A percentile compares a stretch with the other conserved stretches of the same genome.
Evolutionary conservation across 164 flowering plant species (phyloP).

Genomic region (Vitis amurensis): DNA sequence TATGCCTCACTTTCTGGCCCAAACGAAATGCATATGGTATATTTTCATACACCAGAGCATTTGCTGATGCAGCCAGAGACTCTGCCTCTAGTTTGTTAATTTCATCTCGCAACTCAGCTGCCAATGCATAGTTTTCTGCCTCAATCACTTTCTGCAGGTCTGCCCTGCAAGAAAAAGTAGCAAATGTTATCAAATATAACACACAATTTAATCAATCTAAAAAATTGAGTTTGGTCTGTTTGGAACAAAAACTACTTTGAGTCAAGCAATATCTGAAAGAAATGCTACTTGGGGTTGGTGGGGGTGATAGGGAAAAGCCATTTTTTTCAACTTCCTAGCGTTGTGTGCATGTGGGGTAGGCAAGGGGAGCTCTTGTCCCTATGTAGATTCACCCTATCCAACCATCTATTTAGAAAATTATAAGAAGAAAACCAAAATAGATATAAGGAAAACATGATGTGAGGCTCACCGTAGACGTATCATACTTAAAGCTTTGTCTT

Average conservation of each 20-base stretch:
- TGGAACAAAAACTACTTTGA: neutral
- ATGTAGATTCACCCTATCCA: no score
- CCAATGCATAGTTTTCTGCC: constrained; percentile 74
- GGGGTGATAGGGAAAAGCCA: no score
- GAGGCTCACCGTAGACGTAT: constrained; percentile 72
- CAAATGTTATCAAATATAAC: constrained; percentile 3
- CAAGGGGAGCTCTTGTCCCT: no score
- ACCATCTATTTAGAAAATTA: neutral
- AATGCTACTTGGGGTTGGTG: neutral
- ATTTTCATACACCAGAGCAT: constrained; percentile 71
- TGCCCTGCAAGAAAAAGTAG: constrained; percentile 55
- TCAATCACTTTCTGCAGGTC: constrained; percentile 83
- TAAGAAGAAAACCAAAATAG: constrained; percentile 2
- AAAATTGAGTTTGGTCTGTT: no score
- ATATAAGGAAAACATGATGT: constrained; percentile 2
- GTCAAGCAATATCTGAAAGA: neutral
- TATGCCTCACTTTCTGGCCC: constrained; percentile 94
- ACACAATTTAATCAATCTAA: neutral
- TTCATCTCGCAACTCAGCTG: constrained; percentile 81
- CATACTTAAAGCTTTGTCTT: constrained; percentile 76
- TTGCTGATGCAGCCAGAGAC: constrained; percentile 80
- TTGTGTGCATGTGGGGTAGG: no score
- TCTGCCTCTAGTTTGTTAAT: constrained; percentile 82
- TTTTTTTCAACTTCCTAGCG: no score
- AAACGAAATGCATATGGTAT: constrained; percentile 72